Percentiles rank a stretch among this genome's conserved stretches.
phyloP scores from a whole-genome alignment of 2,329 filamentous ascomycete genomes.

The Emericellopsis atlantica region DNA sequence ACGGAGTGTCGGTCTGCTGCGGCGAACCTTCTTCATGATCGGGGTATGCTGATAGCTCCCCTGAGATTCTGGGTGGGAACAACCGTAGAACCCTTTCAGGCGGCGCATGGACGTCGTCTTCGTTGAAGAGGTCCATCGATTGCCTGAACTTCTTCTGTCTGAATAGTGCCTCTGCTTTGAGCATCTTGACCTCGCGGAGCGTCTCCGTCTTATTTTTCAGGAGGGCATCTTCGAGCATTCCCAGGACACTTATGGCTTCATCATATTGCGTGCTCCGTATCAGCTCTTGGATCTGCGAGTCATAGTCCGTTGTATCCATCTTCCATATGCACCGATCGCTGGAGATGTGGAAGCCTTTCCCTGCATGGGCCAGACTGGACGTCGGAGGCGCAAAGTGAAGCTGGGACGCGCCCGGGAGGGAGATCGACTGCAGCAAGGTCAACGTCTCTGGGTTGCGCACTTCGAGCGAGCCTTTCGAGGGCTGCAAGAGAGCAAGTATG shows the following conservation, averaged over 20 bases:
- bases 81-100: conserved; percentile 78
- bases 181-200: conserved; percentile 76
- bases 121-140: conserved; percentile 76
- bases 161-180: conserved; percentile 81
- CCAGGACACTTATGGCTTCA: conserved; percentile 80
- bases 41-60: conserved; percentile 54
- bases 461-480: conserved; percentile 74
- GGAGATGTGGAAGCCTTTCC: conserved; percentile 87
- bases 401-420: conserved; percentile 68
- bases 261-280: conserved; percentile 65
- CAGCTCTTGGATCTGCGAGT: conserved; percentile 75
- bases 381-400: conserved; percentile 89
- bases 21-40: conserved; percentile 16
- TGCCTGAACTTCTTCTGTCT: conserved; percentile 70
- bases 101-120: conserved; percentile 75
- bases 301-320: conserved; percentile 88
- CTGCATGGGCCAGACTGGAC: conserved; percentile 86
- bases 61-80: conserved; percentile 75
- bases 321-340: conserved; percentile 91
- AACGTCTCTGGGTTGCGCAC: conserved; percentile 87
- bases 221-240: conserved; percentile 85
- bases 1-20: not conserved
- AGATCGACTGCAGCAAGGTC: conserved; percentile 76
- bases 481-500: conserved; percentile 72
- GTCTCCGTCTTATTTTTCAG: conserved; percentile 71